Conservation (phyloP, 805 yeast species). For the Pichia paraexigua region DNA sequence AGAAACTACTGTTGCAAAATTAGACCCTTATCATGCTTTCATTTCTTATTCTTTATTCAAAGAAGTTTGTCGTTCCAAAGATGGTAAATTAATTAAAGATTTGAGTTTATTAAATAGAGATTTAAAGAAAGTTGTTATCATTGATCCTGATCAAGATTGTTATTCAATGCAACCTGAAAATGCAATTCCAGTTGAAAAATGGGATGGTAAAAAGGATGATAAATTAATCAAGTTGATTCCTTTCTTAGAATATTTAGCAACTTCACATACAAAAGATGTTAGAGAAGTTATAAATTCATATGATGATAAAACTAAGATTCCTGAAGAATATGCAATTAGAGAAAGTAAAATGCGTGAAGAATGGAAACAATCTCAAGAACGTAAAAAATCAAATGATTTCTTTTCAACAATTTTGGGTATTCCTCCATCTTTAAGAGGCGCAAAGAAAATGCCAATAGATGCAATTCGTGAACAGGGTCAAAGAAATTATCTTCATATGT, state of each 20-base stretch:
- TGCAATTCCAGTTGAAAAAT: slow-evolving; percentile 74
- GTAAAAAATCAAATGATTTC: slow-evolving; percentile 16
- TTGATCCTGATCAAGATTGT: slow-evolving; percentile 71
- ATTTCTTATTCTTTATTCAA: slow-evolving; percentile 80
- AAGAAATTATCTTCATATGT: slow-evolving; percentile 75
- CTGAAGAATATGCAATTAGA: slow-evolving; percentile 74
- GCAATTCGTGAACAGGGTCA: slow-evolving; percentile 87
- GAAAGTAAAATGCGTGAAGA: slow-evolving; percentile 67
- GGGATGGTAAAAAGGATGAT: slow-evolving; percentile 86
- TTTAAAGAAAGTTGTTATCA: slow-evolving; percentile 64
- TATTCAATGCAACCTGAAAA: slow-evolving; percentile 86
- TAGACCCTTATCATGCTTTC: slow-evolving; percentile 90
- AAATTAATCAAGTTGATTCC: slow-evolving; percentile 76
- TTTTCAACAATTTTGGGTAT: slow-evolving; percentile 48
- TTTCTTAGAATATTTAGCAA: slow-evolving; percentile 87
- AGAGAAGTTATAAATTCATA: slow-evolving; percentile 79
- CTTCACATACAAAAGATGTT: slow-evolving; percentile 76
- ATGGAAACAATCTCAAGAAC: slow-evolving; percentile 49
- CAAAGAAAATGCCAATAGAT: slow-evolving; percentile 80
- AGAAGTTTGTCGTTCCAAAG: slow-evolving; percentile 85
- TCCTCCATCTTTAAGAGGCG: slow-evolving; percentile 30
- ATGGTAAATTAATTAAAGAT: slow-evolving; percentile 87
- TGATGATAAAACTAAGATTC: slow-evolving; percentile 54
- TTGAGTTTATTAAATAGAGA: slow-evolving; percentile 87
- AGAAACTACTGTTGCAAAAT: slow-evolving; percentile 74